Evolutionary conservation across 192 early-diverging fungal genomes (phyloP).

Genomic region (Rhizoclosmatium sp.): DNA sequence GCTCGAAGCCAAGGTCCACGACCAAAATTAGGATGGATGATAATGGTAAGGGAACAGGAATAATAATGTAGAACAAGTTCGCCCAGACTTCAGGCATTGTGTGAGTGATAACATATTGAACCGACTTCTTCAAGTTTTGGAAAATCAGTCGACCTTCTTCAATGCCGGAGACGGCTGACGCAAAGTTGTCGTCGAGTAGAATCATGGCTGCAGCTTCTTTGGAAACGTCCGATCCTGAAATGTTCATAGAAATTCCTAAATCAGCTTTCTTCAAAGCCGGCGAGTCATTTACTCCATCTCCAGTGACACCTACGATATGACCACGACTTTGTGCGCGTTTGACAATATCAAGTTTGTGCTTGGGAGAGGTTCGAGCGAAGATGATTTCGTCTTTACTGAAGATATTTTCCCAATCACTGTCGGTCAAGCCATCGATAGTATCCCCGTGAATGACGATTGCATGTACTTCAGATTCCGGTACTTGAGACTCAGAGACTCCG

Average conservation of each 20-base stretch:
- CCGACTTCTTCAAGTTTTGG: conserved; percentile 91
- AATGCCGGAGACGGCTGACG: conserved; percentile 88
- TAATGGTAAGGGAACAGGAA: conserved; percentile 85
- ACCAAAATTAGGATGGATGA: conserved; percentile 83
- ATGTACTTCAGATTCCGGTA: conserved; percentile 81
- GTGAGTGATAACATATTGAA: conserved; percentile 77
- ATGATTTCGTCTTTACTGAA: conserved; percentile 94
- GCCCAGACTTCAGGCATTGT: conserved; percentile 88
- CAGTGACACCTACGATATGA: conserved; percentile 96
- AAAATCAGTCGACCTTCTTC: conserved; percentile 95
- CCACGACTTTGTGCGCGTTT: conserved; percentile 86
- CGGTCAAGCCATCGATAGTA: conserved; percentile 77
- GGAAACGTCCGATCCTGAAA: conserved; percentile 87
- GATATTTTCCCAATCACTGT: conserved; percentile 87
- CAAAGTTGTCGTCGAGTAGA: conserved; percentile 96
- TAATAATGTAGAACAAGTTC: conserved; percentile 82
- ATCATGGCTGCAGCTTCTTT: conserved; percentile 89
- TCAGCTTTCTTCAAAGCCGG: conserved; percentile 96
- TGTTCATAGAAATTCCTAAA: conserved; percentile 96
- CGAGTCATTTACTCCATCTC: conserved; percentile 95
- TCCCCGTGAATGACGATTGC: conserved; percentile 94
- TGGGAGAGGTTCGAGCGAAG: conserved; percentile 94
- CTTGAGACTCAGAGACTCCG: conserved; percentile 58
- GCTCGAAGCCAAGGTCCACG: conserved; percentile 93
- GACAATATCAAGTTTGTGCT: conserved; percentile 96